phyloP scores from a whole-genome alignment of 2,329 filamentous ascomycete species.

The Aspergillus niger region DNA sequence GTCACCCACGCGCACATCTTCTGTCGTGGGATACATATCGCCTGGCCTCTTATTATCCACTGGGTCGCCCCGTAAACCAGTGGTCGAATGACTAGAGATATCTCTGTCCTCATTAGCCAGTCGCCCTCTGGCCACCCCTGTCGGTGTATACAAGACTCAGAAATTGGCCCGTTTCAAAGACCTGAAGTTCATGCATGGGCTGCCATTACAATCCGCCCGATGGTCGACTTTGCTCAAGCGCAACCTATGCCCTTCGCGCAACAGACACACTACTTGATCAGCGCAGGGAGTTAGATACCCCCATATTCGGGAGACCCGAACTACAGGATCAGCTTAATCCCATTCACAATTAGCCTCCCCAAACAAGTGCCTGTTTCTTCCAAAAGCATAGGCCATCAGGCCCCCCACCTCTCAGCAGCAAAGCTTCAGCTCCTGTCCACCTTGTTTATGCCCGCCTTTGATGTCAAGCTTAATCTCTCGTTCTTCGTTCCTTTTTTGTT shows the following conservation, averaged over 20 bases:
- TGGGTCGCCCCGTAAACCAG: conserved; percentile 32
- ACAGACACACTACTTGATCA: neutral
- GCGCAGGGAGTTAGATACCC: neutral
- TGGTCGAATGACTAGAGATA: conserved; percentile 27
- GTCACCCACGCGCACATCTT: conserved; percentile 25
- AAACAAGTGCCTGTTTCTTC: neutral
- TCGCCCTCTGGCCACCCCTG: conserved; percentile 8
- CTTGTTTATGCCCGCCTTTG: neutral
- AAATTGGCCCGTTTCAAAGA: neutral
- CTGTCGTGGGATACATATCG: conserved; percentile 20
- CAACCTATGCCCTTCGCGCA: neutral
- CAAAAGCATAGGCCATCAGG: conserved; percentile 11
- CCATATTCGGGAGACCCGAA: neutral
- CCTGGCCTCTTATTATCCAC: conserved; percentile 21
- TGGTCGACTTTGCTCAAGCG: neutral
- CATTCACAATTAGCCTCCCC: neutral
- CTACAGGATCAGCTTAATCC: neutral
- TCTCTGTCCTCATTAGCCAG: conserved; percentile 9
- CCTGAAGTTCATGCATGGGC: neutral
- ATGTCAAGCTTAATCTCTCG: neutral
- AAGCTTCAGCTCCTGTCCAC: neutral
- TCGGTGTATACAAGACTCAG: conserved; percentile 20
- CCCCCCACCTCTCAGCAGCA: neutral
- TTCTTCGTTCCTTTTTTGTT: neutral
- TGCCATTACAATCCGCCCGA: neutral